Evolutionary conservation across 2,329 filamentous ascomycete species (phyloP), one percentile per base, ranked within the genome.

Genomic region (Fusarium equiseti): DNA sequence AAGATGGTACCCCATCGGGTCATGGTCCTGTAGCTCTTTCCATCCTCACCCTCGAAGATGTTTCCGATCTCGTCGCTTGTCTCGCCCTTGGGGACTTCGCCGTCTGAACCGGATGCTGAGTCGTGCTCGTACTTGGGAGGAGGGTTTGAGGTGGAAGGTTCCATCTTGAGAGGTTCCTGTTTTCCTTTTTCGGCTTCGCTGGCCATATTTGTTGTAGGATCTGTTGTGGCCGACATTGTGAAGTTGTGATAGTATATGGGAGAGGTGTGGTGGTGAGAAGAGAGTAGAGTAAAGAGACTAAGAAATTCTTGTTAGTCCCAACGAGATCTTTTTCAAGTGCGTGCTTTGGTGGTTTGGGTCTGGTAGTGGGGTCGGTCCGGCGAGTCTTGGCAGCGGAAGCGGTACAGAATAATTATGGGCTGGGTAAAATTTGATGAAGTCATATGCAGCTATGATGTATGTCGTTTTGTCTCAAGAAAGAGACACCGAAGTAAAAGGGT

Each of bases 1-100:
- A 74, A 69, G 10, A 70, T 53, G 4, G 68, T 68, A n/a, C 62
- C 63, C 61, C 59, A 71, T 13, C 70, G 70, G 24, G 70, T 68
- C 43, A 73, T 63, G 24, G 65, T 70, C 15, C 71, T 68, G 42
- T 65, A 72, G 26, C 63, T 65, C 22, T 73, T 68, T 20, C 67
- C 71, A 58, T 70, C 71, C 8, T 67, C 50, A 18, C 63, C 57
- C 5, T 56, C 63, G 32, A 68, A 68, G 58, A 68, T 55, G 20
- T 59, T 53, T 18, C 57, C 58, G 12, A 66, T 31, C 40, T 67
- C 53, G 8, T 67, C 65, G 8, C 32, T 60, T 10, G 65, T 32
- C 9, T 54, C 52, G 32, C 43, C 44, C 7, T 60, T 66, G n/a
- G 50, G 35, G 13, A 54, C 63, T 20, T 63, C 52, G 42, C 27